phyloP scores from a whole-genome alignment of 495 filamentous ascomycete genomes.

The Podospora fimiseda region DNA sequence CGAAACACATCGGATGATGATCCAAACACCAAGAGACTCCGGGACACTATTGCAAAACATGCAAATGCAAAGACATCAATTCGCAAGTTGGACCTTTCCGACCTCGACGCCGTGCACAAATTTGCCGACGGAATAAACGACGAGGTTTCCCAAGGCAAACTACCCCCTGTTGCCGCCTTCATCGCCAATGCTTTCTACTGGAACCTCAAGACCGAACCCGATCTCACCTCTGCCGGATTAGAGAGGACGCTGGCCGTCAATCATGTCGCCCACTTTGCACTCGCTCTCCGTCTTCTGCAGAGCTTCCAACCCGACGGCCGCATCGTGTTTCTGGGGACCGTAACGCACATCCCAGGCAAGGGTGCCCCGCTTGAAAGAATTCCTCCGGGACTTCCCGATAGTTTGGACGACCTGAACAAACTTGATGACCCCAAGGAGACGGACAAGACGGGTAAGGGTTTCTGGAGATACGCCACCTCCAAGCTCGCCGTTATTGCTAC shows the following conservation, averaged over 20 bases:
- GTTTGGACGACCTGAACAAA: constrained; percentile 20
- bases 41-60: constrained; percentile 28
- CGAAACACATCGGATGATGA: constrained; percentile 36
- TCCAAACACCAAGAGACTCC: constrained; percentile 37
- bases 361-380: constrained; percentile 35
- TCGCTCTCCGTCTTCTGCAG: constrained; percentile 38
- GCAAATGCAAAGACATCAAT: constrained; percentile 28
- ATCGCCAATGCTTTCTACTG: constrained; percentile 44
- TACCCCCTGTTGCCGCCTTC: constrained; percentile 33
- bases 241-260: constrained; percentile 42
- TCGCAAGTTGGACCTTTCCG: constrained; percentile 36
- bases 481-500: constrained; percentile 41
- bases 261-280: constrained; percentile 38
- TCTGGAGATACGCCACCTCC: constrained; percentile 38
- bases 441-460: constrained; percentile 35
- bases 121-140: constrained; percentile 27
- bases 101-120: constrained; percentile 28
- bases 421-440: constrained; percentile 9
- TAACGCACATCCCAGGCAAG: constrained; percentile 35
- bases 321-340: constrained; percentile 38
- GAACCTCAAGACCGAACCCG: constrained; percentile 30
- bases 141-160: constrained; percentile 26
- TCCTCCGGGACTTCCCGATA: constrained; percentile 23
- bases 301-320: constrained; percentile 37
- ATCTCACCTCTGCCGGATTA: constrained; percentile 36